A percentile compares a stretch with the other conserved stretches of the same genome.
These are phyloP conservation scores for Acephala macrosclerotiorum DNA, from an alignment of 2,329 filamentous ascomycete genomes.

Conservation along the genomic window DNA sequence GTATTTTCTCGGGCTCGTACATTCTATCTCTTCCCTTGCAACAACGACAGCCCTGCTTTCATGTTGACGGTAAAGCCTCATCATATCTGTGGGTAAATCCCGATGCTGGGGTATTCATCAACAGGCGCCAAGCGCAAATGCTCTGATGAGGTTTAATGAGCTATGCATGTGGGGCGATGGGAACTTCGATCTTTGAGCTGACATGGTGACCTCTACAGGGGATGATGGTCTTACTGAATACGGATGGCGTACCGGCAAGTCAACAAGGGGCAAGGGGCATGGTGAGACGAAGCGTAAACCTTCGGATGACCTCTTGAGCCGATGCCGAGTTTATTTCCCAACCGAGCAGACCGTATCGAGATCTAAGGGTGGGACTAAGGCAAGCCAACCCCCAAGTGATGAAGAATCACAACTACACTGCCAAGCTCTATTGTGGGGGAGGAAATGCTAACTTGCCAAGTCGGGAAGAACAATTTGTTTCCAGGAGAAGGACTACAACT, in stretches of 20 bases:
- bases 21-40: neutral
- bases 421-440: neutral
- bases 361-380: constrained; percentile 68
- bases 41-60: neutral
- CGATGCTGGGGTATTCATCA: neutral
- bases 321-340: constrained; percentile 82
- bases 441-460: constrained; percentile 46
- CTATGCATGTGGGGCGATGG: constrained; percentile 1
- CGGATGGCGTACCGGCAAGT: constrained; percentile 45
- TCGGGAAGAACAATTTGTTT: constrained; percentile 85
- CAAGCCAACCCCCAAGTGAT: constrained; percentile 45
- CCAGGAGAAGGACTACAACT: constrained; percentile 73
- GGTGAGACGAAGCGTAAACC: constrained; percentile 33
- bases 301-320: constrained; percentile 48
- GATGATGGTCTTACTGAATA: constrained; percentile 54
- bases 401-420: constrained; percentile 1
- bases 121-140: neutral
- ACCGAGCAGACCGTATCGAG: constrained; percentile 70
- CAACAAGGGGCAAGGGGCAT: constrained; percentile 29
- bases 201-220: constrained; percentile 44
- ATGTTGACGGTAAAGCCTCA: neutral
- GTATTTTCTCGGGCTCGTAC: constrained; percentile 41
- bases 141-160: neutral
- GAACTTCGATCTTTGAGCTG: constrained; percentile 11
- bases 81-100: neutral